Evolutionary conservation across 495 filamentous ascomycete species (phyloP), one percentile per base, ranked within the genome.

Genomic region (Neurospora tetrasperma): DNA sequence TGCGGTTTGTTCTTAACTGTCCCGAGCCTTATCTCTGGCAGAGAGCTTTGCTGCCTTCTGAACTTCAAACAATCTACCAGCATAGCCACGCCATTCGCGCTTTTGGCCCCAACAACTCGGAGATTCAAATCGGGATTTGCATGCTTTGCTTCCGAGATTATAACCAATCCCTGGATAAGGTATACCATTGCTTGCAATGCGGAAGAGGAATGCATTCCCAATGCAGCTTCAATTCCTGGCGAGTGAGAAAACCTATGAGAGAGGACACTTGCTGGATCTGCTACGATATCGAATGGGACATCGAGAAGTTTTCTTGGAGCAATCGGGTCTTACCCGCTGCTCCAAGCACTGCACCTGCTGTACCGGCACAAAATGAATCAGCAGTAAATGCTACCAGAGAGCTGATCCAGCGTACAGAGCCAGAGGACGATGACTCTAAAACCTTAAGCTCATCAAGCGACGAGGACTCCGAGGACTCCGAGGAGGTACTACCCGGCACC

Each of bases 81-180:
- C 8, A 23, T 11, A 48, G 46, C 9, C n/a, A 48, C 46, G 46
- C 46, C 0, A 48, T 11, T 1, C 44, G n/a, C 44, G 8, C n/a
- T 3, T 23, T 23, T 0, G n/a, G n/a, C 2, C n/a, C 44, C 0
- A 23, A 23, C 0, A 11, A 23, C n/a, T 23, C n/a, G 3, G n/a
- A 10, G 44, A 11, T 3, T 23, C n/a, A 23, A 5, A 0, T 0
- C 10, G 35, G 3, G 2, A 23, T 48, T 3, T 48, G 44, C 44
- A 20, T 48, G 0, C 4, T 4, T 3, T 48, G 44, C 9, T 48
- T 38, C 2, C 27, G 27, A 27, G 27, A n/a, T n/a, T n/a, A n/a
- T n/a, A n/a, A n/a, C n/a, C n/a, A n/a, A n/a, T n/a, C n/a, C n/a
- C n/a, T n/a, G n/a, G n/a, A n/a, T n/a, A n/a, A n/a, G n/a, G n/a